A percentile compares a stretch with the other conserved stretches of the same genome.
phyloP scores from a whole-genome alignment of 176 grass and related monocot species.

The Triticum turgidum region DNA sequence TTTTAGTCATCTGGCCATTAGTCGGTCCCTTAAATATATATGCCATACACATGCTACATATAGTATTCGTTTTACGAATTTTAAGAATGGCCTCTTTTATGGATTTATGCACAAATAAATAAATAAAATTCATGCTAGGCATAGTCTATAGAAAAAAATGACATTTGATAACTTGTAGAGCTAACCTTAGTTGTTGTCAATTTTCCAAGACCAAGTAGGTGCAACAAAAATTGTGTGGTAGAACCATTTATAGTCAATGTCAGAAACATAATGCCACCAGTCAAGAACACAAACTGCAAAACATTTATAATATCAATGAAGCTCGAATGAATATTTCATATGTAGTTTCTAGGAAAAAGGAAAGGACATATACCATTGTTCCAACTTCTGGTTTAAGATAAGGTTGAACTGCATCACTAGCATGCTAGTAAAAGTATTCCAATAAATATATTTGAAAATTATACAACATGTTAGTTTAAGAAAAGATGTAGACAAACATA shows the following conservation, averaged over 20 bases:
- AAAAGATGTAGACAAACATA: background rate
- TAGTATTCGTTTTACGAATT: too few species aligned
- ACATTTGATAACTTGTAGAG: constrained; percentile 3
- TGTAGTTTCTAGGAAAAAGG: background rate
- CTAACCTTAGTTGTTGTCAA: constrained; percentile 77
- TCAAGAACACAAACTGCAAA: constrained; percentile 97
- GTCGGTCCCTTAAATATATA: too few species aligned
- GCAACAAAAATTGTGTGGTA: constrained; percentile 79
- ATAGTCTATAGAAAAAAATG: background rate
- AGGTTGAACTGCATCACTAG: constrained; percentile 56
- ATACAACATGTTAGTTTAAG: background rate
- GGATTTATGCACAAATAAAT: too few species aligned
- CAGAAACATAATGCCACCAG: constrained; percentile 85
- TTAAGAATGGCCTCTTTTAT: too few species aligned
- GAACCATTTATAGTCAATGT: constrained; percentile 97
- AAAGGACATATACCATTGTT: constrained; percentile 61
- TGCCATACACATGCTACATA: too few species aligned
- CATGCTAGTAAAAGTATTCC: constrained; percentile 40
- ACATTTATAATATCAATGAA: constrained; percentile 27
- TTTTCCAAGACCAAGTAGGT: constrained; percentile 59
- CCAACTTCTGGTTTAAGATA: constrained; percentile 67
- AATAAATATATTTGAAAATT: constrained; percentile 23
- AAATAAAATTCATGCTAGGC: too few species aligned
- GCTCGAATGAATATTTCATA: constrained; percentile 2
- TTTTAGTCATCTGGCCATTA: too few species aligned